Percentiles rank a stretch among this genome's conserved stretches.
Evolutionary conservation across 108 stramenopile genomes (phyloP).

Genomic region (Bacterosira constricta): DNA sequence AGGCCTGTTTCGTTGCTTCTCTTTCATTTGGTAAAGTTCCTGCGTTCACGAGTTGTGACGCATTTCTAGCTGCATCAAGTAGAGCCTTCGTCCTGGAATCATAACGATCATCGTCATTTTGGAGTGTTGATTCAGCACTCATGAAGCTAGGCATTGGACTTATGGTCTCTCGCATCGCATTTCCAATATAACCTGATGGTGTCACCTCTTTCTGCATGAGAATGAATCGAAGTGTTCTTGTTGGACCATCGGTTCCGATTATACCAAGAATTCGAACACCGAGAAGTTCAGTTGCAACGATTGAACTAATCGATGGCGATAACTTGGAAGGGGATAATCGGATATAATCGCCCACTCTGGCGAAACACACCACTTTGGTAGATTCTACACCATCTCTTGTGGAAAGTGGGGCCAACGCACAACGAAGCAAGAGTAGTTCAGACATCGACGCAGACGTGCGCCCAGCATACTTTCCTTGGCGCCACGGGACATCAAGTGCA

Average conservation of each 20-base stretch:
- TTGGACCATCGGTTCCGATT: constrained; percentile 72
- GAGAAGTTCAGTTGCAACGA: constrained; percentile 31
- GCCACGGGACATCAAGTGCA: constrained; percentile 73
- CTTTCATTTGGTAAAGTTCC: constrained; percentile 43
- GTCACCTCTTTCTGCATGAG: constrained; percentile 23
- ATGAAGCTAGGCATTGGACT: constrained; percentile 8
- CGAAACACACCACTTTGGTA: constrained; percentile 64
- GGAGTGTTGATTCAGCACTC: background rate
- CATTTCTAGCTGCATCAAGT: constrained; percentile 22
- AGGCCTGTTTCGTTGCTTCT: constrained; percentile 46
- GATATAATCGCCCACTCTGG: constrained; percentile 51
- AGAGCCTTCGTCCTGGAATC: background rate
- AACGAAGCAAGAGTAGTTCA: constrained; percentile 61
- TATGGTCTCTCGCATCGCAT: constrained; percentile 29
- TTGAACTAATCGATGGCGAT: constrained; percentile 13
- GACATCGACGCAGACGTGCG: constrained; percentile 55
- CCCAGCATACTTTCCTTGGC: constrained; percentile 70
- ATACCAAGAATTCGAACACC: constrained; percentile 60
- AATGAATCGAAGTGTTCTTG: constrained; percentile 58
- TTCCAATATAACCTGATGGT: constrained; percentile 10
- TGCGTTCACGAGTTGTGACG: constrained; percentile 11
- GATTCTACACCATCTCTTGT: constrained; percentile 66
- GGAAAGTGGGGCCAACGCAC: constrained; percentile 67
- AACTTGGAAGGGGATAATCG: constrained; percentile 70
- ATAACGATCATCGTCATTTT: background rate